Percentiles rank a stretch among this genome's conserved stretches.
These are phyloP conservation scores for Penicillium cataractarum DNA, from an alignment of 495 filamentous ascomycete species.

Conservation along the genomic window DNA sequence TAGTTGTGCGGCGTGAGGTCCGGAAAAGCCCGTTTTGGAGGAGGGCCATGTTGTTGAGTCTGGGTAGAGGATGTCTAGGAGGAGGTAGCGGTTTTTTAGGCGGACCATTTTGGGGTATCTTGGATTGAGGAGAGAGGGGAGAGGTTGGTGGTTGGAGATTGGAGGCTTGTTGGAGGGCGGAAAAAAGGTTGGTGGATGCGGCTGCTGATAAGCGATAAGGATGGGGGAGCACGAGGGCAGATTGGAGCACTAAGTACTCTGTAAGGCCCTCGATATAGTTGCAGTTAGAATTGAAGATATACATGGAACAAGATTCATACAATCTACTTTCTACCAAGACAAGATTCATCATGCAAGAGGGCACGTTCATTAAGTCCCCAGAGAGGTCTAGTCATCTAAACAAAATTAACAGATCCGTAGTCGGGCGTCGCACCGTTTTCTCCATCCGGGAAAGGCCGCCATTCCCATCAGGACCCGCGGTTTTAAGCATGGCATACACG, in stretches of 20 bases:
- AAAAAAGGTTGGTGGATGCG: slow-evolving; percentile 14
- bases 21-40: slow-evolving; percentile 1
- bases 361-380: slow-evolving; percentile 38
- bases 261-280: too few species aligned
- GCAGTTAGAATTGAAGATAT: too few species aligned
- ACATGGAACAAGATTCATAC: too few species aligned
- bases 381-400: slow-evolving; percentile 40
- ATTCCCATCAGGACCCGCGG: slow-evolving; percentile 31
- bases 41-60: slow-evolving; percentile 47
- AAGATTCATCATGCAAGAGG: slow-evolving; percentile 31
- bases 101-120: slow-evolving; percentile 71
- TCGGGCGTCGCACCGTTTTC: slow-evolving; percentile 31
- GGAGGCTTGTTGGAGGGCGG: not conserved
- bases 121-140: not conserved
- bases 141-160: not conserved
- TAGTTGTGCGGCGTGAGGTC: slow-evolving; percentile 46
- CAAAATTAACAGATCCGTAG: slow-evolving; percentile 36
- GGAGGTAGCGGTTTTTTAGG: slow-evolving; percentile 91
- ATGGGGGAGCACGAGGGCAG: slow-evolving; percentile 6
- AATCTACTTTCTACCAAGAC: not conserved
- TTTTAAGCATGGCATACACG: slow-evolving; percentile 40
- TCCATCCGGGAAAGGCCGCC: slow-evolving; percentile 22
- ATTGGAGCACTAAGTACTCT: too few species aligned
- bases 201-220: slow-evolving; percentile 27
- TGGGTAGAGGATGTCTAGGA: slow-evolving; percentile 90